These are phyloP conservation scores for Scheffersomyces titani DNA, from an alignment of 1,139 yeast species.

Conservation along the genomic window DNA sequence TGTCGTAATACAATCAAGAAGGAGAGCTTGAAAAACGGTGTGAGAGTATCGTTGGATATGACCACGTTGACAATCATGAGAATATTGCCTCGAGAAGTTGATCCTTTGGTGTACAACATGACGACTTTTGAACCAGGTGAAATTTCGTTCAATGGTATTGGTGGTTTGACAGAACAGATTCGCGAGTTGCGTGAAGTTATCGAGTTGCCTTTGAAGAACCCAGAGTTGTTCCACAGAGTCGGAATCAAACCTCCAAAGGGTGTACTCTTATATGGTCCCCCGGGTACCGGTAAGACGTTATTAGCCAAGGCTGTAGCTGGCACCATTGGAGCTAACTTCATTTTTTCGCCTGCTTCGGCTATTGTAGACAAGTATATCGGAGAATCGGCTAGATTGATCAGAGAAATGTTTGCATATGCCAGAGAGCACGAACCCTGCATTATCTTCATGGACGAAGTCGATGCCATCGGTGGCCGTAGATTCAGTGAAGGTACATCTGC, in stretches of 20 bases:
- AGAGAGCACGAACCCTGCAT: constrained; percentile 98
- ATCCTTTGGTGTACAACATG: constrained; percentile 98
- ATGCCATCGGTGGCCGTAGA: constrained; percentile 98
- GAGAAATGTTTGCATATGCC: constrained; percentile 99
- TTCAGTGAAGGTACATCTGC: constrained; percentile 99
- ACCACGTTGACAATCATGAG: constrained; percentile 98
- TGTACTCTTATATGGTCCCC: constrained; percentile 96
- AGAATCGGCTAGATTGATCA: constrained; percentile 92
- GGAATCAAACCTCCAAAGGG: constrained; percentile 99
- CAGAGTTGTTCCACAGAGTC: constrained; percentile 91
- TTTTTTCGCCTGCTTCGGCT: constrained; percentile 96
- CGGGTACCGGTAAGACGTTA: constrained; percentile 96
- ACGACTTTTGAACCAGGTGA: constrained; percentile 97
- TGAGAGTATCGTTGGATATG: constrained; percentile 95
- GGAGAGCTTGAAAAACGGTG: constrained; percentile 85
- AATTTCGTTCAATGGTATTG: constrained; percentile 91
- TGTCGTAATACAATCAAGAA: constrained; percentile 92
- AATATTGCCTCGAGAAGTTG: constrained; percentile 95
- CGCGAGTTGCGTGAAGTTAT: constrained; percentile 97
- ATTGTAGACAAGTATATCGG: constrained; percentile 99
- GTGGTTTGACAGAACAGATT: constrained; percentile 95
- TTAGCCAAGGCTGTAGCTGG: constrained; percentile 99
- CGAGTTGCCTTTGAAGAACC: constrained; percentile 95
- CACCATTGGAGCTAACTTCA: constrained; percentile 96
- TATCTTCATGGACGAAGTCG: constrained; percentile 98